phyloP scores from a whole-genome alignment of 2,329 filamentous ascomycete genomes.

The Xylaria sp. region DNA sequence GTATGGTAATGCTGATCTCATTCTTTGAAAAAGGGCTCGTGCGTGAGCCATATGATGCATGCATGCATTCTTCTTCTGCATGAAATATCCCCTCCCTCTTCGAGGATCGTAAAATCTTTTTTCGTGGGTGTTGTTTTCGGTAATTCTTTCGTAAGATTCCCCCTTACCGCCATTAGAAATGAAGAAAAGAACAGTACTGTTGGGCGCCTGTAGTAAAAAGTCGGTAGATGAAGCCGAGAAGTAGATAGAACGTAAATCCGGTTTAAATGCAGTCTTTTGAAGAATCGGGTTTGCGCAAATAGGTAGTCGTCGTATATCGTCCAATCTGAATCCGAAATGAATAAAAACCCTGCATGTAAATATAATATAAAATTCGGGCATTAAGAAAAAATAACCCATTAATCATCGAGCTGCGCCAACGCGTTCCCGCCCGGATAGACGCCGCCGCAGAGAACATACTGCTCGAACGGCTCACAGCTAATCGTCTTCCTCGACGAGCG shows the following conservation, averaged over 20 bases:
- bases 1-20: neutral
- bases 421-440: conserved; percentile 31
- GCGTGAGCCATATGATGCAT: too few species aligned
- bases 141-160: conserved; percentile 6
- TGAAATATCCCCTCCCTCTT: too few species aligned
- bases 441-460: conserved; percentile 37
- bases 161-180: neutral
- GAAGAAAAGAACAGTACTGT: neutral
- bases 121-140: neutral
- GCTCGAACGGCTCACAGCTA: conserved; percentile 38
- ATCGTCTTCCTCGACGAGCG: conserved; percentile 31
- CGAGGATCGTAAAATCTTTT: neutral
- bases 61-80: too few species aligned
- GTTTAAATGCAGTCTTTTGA: neutral
- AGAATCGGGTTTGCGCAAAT: too few species aligned
- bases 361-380: too few species aligned
- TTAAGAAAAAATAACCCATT: neutral
- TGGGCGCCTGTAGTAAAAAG: neutral
- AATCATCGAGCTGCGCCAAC: conserved; percentile 22
- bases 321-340: conserved; percentile 3
- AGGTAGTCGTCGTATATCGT: too few species aligned
- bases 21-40: neutral
- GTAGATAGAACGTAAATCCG: neutral
- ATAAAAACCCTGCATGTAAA: neutral
- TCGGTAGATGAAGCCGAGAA: conserved; percentile 10